Evolutionary conservation across 768 basidiomycete genomes (phyloP), one percentile per base, ranked within the genome.

Genomic region (Lentinus brumalis): DNA sequence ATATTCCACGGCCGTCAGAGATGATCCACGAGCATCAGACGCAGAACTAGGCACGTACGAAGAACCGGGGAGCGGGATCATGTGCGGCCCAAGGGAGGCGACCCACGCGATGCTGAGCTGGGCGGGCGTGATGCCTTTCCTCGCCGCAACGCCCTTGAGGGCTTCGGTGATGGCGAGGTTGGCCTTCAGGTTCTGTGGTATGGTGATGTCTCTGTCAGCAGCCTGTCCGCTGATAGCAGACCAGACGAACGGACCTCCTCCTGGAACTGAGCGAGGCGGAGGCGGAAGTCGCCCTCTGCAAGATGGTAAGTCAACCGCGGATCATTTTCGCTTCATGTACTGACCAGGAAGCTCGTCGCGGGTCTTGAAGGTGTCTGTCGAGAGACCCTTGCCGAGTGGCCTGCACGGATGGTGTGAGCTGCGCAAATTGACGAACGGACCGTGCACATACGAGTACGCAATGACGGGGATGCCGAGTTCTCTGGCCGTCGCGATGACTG

Each of bases 381-480:
- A 71, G 67, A 85, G 75, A 5, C 84, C 84, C 18, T 75, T 74
- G 6, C 83, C 83, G 2, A 85, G 76, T 0, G 85, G 84, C 35
- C 35, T 35, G 11, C 21, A 26, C 21, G 21, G 2, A 26, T 26
- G 21, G 21, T 26, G 21, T 26, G 21, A 26, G 21, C 2, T 1
- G 21, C 21, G 21, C 21, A 26, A 26, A 2, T 75, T 74, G 6
- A 83, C 83, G 2, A 85, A 76, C 0, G 85, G 84, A 6, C 35
- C 11, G 11, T 16, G 35, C 18, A 68, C 78, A 12, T 53, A 82
- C 81, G 84, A 83, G 69, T 89, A 89, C 39, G 80, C 86, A 10
- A 82, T 69, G 18, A 88, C 79, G 7, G 85, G 71, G 50, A 88
- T 77, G 1, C 78, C 80, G n/a, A 86, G 78, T 59, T 86, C 83